Evolutionary conservation across 495 filamentous ascomycete species (phyloP).

Genomic region (Penicillium longicatenatum): DNA sequence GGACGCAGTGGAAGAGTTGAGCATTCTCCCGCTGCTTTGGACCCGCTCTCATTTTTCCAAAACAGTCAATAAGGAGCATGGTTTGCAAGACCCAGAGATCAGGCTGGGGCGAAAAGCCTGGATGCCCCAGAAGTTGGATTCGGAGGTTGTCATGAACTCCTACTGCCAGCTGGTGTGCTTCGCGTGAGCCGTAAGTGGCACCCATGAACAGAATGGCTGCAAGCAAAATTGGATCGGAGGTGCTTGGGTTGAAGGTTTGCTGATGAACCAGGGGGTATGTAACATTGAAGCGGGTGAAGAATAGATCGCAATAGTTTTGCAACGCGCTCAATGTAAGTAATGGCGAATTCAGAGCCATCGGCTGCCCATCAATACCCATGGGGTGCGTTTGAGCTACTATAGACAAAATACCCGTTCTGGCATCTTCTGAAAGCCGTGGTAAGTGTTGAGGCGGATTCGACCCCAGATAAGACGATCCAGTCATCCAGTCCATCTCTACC

Average conservation of each 20-base stretch:
- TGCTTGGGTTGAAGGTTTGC: slow-evolving; percentile 51
- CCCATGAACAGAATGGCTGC: slow-evolving; percentile 54
- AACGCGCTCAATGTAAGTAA: slow-evolving; percentile 48
- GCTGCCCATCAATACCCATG: slow-evolving; percentile 39
- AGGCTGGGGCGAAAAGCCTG: slow-evolving; percentile 49
- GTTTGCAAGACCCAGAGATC: slow-evolving; percentile 57
- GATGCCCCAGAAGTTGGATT: slow-evolving; percentile 43
- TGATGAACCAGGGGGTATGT: slow-evolving; percentile 57
- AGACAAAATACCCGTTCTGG: slow-evolving; percentile 42
- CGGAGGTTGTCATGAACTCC: slow-evolving; percentile 52
- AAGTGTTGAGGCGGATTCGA: slow-evolving; percentile 11
- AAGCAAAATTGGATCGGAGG: slow-evolving; percentile 49
- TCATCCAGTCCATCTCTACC: slow-evolving; percentile 39
- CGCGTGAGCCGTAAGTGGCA: slow-evolving; percentile 55
- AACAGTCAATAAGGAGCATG: slow-evolving; percentile 60
- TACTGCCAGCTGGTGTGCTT: slow-evolving; percentile 56
- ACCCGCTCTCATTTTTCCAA: slow-evolving; percentile 58
- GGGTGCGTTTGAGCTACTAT: slow-evolving; percentile 47
- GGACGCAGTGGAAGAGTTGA: slow-evolving; percentile 57
- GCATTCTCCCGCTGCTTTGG: slow-evolving; percentile 57
- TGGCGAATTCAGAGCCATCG: slow-evolving; percentile 45
- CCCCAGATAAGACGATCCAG: slow-evolving; percentile 21
- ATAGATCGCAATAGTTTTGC: slow-evolving; percentile 55
- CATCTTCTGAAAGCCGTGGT: slow-evolving; percentile 31
- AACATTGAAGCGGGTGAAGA: slow-evolving; percentile 56